Conservation (phyloP, 2,329 filamentous ascomycete genomes). For the Truncatella angustata region DNA sequence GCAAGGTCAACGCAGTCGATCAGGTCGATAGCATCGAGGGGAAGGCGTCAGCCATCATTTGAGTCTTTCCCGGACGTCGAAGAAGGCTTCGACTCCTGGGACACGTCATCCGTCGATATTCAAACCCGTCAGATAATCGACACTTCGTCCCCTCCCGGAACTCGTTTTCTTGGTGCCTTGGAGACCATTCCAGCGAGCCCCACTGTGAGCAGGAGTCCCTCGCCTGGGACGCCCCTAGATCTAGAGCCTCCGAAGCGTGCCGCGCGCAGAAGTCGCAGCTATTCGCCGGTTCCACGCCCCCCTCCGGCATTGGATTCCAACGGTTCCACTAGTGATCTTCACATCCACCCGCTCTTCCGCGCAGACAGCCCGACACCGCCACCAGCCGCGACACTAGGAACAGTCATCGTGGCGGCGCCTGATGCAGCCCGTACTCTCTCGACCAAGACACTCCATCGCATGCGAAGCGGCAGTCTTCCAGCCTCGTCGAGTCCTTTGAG, state of each 20-base stretch:
- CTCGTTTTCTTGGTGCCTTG: constrained; percentile 44
- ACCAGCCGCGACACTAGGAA: constrained; percentile 65
- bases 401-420: constrained; percentile 68
- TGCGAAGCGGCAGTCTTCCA: constrained; percentile 56
- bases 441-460: constrained; percentile 50
- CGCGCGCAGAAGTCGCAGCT: constrained; percentile 48
- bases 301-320: constrained; percentile 34
- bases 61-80: constrained; percentile 35
- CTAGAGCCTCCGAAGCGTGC: constrained; percentile 46
- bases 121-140: constrained; percentile 59
- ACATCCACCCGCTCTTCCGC: constrained; percentile 77
- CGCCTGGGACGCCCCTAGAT: constrained; percentile 60
- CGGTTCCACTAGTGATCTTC: constrained; percentile 52
- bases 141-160: constrained; percentile 41
- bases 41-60: neutral
- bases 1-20: constrained; percentile 31
- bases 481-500: constrained; percentile 47
- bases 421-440: constrained; percentile 64
- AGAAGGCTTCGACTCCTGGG: constrained; percentile 75
- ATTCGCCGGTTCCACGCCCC: constrained; percentile 41
- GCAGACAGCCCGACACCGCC: constrained; percentile 69
- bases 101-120: constrained; percentile 65
- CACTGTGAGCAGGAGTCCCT: constrained; percentile 62
- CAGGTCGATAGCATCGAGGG: constrained; percentile 18
- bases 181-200: constrained; percentile 71